Conservation (phyloP, 1,139 yeast species). For the Nakaseomyces uthaithaninus region DNA sequence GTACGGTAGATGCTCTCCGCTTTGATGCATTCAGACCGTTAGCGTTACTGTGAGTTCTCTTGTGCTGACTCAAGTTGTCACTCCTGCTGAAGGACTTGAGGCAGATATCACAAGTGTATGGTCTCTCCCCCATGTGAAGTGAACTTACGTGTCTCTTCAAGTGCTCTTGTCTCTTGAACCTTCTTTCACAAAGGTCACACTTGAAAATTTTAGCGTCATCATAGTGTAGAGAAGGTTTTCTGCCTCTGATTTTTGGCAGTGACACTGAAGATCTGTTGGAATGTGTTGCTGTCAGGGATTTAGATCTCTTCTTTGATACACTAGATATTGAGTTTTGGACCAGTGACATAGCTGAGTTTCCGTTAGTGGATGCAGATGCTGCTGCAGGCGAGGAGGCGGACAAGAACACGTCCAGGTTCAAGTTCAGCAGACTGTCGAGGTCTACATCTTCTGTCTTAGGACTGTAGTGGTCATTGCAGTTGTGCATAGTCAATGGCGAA, state of each 20-base stretch:
- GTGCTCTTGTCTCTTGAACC: constrained; percentile 74
- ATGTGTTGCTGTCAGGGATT: constrained; percentile 7
- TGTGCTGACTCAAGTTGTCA: constrained; percentile 69
- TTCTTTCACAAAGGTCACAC: constrained; percentile 43
- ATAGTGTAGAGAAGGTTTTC: constrained; percentile 35
- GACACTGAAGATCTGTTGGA: constrained; percentile 11
- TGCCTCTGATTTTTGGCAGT: constrained; percentile 33
- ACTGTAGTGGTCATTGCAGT: not conserved
- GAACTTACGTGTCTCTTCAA: constrained; percentile 69
- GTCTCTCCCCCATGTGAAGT: constrained; percentile 66
- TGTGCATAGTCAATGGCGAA: not conserved
- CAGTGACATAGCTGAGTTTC: not conserved
- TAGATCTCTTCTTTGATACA: constrained; percentile 6
- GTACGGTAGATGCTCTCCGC: not conserved
- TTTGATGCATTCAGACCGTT: not conserved
- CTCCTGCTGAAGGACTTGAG: constrained; percentile 66
- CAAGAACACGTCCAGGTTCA: constrained; percentile 6
- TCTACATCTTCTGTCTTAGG: constrained; percentile 1
- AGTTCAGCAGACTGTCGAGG: constrained; percentile 1
- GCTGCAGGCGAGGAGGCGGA: not conserved
- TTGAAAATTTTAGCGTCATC: constrained; percentile 35
- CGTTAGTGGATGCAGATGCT: not conserved
- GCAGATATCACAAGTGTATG: constrained; percentile 63
- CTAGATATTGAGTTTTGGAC: constrained; percentile 6
- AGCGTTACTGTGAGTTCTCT: constrained; percentile 46